Evolutionary conservation across 164 flowering plant genomes (phyloP).

Genomic region (Vitis rotundifolia): DNA sequence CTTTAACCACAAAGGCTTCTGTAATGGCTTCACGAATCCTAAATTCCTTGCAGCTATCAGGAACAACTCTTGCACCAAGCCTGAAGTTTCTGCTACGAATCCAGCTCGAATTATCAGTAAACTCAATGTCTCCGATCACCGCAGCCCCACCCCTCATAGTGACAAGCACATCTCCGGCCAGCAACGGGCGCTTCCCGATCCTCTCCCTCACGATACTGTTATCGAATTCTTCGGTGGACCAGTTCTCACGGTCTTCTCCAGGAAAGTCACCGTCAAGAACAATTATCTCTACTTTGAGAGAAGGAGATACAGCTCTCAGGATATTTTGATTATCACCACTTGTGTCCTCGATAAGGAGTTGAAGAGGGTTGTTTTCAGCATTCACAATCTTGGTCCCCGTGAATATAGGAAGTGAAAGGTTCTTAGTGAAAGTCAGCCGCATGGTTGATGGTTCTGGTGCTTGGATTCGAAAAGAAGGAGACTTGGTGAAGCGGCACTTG

Average conservation of each 20-base stretch:
- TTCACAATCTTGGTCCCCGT: constrained; percentile 39
- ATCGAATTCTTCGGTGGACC: background rate
- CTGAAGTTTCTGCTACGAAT: background rate
- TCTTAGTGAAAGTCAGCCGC: constrained; percentile 28
- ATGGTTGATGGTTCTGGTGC: constrained; percentile 26
- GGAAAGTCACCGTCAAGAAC: constrained; percentile 4
- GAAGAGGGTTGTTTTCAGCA: constrained; percentile 22
- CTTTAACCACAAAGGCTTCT: constrained; percentile 54
- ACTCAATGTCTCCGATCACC: background rate
- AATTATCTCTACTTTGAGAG: background rate
- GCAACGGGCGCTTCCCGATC: background rate
- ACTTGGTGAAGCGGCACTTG: background rate
- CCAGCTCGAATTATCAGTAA: constrained; percentile 7
- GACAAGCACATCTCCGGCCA: background rate
- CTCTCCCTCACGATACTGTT: background rate
- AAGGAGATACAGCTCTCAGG: no score
- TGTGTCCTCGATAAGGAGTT: constrained; percentile 21
- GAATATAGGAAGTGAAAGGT: constrained; percentile 40
- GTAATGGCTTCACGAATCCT: constrained; percentile 52
- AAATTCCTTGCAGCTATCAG: constrained; percentile 8
- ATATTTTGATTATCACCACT: background rate
- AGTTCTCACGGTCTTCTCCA: background rate
- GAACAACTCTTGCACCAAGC: background rate
- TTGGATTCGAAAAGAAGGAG: constrained; percentile 31
- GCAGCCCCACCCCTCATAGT: background rate